Base-by-base conservation (phyloP, 2,329 filamentous ascomycete genomes). In the Beauveria sp. region DNA sequence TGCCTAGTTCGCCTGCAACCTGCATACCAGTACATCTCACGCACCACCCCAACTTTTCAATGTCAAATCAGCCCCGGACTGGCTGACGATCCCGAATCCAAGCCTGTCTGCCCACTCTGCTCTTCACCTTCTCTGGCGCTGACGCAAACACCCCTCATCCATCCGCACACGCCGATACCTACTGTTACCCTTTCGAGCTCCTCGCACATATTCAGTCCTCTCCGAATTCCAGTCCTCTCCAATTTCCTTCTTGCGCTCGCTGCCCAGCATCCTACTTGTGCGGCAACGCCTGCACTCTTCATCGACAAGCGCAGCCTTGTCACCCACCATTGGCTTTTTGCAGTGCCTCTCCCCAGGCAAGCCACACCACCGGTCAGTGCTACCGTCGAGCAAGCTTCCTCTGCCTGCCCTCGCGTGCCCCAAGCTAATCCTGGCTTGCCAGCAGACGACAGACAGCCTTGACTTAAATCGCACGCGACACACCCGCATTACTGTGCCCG, bases 61-160 rank as follows among this genome's bases (percentile, higher is more conserved):
- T 38, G 34, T 38, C 34, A 42, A 58, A 30, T 50, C 46, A 50
- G 26, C 30, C 45, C 34, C 55, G 12, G 22, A 46, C 40, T 16
- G 51, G 51, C 34, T 18, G 34, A 34, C 54, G 26, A 52, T 30
- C 58, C 58, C 26, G 38, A 45, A 43, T 18, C 56, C 38, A 47
- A 40, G 43, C 55, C 55, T 58, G 24, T 7, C 45, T 28, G 24
- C 24, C 12, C 26, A 46, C 16, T 24, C 9, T 14, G 20, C 28
- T 14, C 38, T 59, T 28, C 24, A 42, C 55, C 55, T 26, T n/a
- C 16, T 26, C 34, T 59, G 57, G n/a, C 57, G 58, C 49, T 53
- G 49, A 60, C 49, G 42, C 49, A 60, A 24, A 60, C 40, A 54
- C 50, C 58, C 57, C 58, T 60, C 58, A 50, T 60, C 28, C 58